phyloP scores from a whole-genome alignment of 192 early-diverging fungal genomes.

The Mortierella antarctica region DNA sequence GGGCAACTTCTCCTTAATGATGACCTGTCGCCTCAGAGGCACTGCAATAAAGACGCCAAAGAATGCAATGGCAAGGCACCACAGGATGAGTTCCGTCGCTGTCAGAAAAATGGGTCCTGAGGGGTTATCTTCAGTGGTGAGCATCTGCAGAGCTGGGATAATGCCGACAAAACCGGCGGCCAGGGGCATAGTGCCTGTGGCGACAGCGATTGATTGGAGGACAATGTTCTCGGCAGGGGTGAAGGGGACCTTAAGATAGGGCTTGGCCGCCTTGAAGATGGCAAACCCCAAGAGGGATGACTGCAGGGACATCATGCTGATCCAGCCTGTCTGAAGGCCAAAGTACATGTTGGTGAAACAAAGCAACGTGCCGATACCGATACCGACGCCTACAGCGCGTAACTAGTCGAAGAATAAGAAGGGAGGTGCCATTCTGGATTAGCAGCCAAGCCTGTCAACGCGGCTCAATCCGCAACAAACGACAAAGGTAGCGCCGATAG shows the following conservation, averaged over 20 bases:
- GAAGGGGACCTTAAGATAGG: conserved; percentile 61
- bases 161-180: conserved; percentile 85
- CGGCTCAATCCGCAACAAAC: neutral
- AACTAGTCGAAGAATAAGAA: conserved; percentile 27
- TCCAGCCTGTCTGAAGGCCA: conserved; percentile 86
- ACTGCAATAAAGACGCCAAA: conserved; percentile 94
- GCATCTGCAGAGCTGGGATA: conserved; percentile 81
- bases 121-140: conserved; percentile 67
- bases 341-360: conserved; percentile 93
- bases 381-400: conserved; percentile 67
- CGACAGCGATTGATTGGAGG: conserved; percentile 84
- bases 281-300: conserved; percentile 82
- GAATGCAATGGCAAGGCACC: conserved; percentile 82
- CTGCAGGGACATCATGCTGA: conserved; percentile 83
- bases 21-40: conserved; percentile 80
- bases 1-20: conserved; percentile 82
- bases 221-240: conserved; percentile 89
- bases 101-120: conserved; percentile 61
- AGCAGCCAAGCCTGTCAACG: neutral
- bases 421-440: neutral
- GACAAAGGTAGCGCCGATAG: neutral
- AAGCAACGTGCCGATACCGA: conserved; percentile 73
- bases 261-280: conserved; percentile 72
- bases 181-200: conserved; percentile 88
- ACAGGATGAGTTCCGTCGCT: conserved; percentile 68